Base-by-base conservation (phyloP, 495 filamentous ascomycete species). In the Thozetella sp. region DNA sequence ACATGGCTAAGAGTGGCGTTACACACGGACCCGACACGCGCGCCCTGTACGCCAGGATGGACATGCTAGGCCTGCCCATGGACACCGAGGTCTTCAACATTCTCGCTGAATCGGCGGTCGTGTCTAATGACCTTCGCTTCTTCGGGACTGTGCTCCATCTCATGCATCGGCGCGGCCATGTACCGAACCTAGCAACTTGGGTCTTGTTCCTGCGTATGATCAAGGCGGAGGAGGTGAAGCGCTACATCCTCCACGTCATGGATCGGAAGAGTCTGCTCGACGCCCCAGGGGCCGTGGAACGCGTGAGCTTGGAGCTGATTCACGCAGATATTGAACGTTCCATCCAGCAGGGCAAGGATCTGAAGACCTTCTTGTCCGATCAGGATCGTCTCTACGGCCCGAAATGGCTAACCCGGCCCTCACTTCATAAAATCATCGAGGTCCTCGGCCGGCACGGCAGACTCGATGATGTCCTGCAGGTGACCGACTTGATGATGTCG, bases 121-220 rank as follows among this genome's bases (percentile, higher is more conserved):
- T 64, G 34, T 55, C 55, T 25, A 58, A 62, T 3, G 67, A 77
- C 55, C 55, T 81, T 25, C 11, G 55, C 1, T 55, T 52, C 6
- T 80, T 79, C 55, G 54, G 70, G n/a, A 56, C 25, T 2, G 56
- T 64, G 25, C 22, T 80, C 23, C 56, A 55, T 20, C 54, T 59
- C 17, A 77, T 82, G 78, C 40, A 65, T 24, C 50, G 55, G 2
- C 63, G 58, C 34, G 71, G 71, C 6, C 56, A 61, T 25, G 51
- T 26, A n/a, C 65, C 72, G 0, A 69, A 74, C 45, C 51, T 65
- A 1, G 60, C 63, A 23, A 74, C 74, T 3, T 82, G 79, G 79
- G 54, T 66, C 1, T 61, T 74, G 4, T 76, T 80, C 57, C 46
- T 81, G 20, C 58, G 66, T 23, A 61, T 80, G 54, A 63, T 80